Conservation (phyloP, 1,284 basidiomycete genomes). For the Trametes sp. region DNA sequence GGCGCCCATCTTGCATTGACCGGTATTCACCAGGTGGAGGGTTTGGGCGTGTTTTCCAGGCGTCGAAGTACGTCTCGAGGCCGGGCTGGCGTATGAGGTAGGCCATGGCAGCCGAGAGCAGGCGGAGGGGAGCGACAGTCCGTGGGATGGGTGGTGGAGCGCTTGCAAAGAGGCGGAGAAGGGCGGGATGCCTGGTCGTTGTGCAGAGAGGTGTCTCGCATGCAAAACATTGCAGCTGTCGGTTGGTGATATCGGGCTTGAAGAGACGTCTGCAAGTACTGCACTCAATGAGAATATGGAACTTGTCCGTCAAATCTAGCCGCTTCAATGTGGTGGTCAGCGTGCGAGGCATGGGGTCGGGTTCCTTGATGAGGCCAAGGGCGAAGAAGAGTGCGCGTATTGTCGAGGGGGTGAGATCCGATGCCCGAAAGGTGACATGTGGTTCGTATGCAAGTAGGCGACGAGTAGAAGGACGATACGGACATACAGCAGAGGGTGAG, state of each 20-base stretch:
- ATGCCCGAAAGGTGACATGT: conserved; percentile 38
- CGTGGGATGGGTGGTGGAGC: conserved; percentile 5
- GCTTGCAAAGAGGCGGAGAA: neutral
- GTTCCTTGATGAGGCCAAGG: conserved; percentile 25
- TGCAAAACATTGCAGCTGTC: neutral
- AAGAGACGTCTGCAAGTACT: conserved; percentile 30
- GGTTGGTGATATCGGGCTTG: neutral
- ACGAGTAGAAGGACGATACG: conserved; percentile 29
- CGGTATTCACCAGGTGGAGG: neutral
- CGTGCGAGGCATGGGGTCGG: conserved; percentile 29
- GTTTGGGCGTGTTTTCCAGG: conserved; percentile 8
- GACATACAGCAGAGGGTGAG: conserved; percentile 24
- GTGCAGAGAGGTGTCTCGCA: no score
- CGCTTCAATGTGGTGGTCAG: conserved; percentile 34
- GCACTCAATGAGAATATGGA: conserved; percentile 35
- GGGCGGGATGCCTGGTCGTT: conserved; percentile 2
- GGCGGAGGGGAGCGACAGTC: conserved; percentile 12
- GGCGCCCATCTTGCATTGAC: conserved; percentile 17
- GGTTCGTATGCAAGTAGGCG: conserved; percentile 36
- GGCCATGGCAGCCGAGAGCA: conserved; percentile 13
- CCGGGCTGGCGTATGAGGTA: conserved; percentile 17
- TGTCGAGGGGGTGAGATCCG: conserved; percentile 29
- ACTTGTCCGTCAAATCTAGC: conserved; percentile 35
- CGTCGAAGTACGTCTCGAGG: conserved; percentile 15
- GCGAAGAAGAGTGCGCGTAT: conserved; percentile 30